Base-by-base conservation (phyloP, 495 filamentous ascomycete genomes). In the Opeltia flavorubescens region DNA sequence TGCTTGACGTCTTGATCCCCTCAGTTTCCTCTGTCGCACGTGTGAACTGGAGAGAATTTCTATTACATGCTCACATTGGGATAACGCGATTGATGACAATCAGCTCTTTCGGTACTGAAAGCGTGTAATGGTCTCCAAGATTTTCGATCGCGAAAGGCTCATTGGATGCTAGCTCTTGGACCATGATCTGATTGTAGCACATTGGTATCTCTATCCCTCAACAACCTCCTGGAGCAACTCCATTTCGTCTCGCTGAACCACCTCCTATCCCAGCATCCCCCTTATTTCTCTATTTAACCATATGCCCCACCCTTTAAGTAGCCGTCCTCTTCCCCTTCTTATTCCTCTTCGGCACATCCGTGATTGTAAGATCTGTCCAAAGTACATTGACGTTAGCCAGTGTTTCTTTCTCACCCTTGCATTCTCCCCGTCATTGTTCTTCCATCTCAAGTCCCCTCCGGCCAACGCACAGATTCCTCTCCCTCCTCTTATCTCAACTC, bases 321-420 rank as follows among this genome's bases (percentile, higher is more conserved):
- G 47, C 50, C 8, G 17, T 25, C 27, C 53, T 55, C 68, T 75
- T 79, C 56, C 65, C 69, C 71, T 78, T 82, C 67, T 77, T 75
- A 61, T 76, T 77, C 65, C 80, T 81, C 72, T 81, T 83, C 59
- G 80, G 76, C 57, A 85, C 80, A 55, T 89, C 84, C 61, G 71
- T 76, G 59, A 86, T 84, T 57, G 74, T 75, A 55, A 87, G 79
- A 50, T 70, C 84, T 89, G 60, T 56, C 43, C 25, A 15, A 9
- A 7, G 15, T 11, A 36, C 8, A 33, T 15, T 33, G 8, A 33
- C 8, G 15, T 33, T 33, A 33, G 8, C 30, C 30, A 33, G 9
- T 8, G 30, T 33, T 8, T 33, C 30, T n/a, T n/a, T n/a, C n/a
- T n/a, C 15, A 6, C 23, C 43, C 20, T 1, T 4, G n/a, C 18